Evolutionary conservation across 2,329 filamentous ascomycete species (phyloP).

Genomic region (Cladophialophora bantiana): DNA sequence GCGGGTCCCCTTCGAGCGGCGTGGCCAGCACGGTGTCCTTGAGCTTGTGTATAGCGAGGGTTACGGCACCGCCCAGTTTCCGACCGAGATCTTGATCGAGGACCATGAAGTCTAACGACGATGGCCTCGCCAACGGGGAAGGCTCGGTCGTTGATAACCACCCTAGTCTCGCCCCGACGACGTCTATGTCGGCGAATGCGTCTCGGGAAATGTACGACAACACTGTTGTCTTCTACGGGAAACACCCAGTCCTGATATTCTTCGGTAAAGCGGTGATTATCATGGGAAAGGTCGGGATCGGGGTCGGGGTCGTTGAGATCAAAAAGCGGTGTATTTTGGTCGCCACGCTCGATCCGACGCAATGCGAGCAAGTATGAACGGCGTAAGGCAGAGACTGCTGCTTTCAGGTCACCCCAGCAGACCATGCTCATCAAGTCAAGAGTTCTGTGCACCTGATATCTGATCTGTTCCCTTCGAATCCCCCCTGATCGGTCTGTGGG

Average conservation of each 20-base stretch:
- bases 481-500: neutral
- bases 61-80: neutral
- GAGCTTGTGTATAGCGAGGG: neutral
- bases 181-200: neutral
- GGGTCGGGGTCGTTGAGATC: neutral
- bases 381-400: neutral
- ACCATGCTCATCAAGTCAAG: neutral
- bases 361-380: neutral
- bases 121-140: neutral
- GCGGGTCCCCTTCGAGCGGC: neutral
- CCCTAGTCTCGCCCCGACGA: neutral
- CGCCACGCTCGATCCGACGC: neutral
- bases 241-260: conserved; percentile 1
- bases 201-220: neutral
- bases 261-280: neutral
- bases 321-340: neutral
- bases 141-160: neutral
- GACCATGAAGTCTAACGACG: neutral
- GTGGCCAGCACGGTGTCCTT: neutral
- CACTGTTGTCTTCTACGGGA: neutral
- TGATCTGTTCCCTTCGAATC: neutral
- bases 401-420: neutral
- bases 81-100: neutral
- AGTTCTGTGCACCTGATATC: neutral
- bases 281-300: neutral